phyloP scores from a whole-genome alignment of 768 basidiomycete genomes.

The Amanita thiersii region DNA sequence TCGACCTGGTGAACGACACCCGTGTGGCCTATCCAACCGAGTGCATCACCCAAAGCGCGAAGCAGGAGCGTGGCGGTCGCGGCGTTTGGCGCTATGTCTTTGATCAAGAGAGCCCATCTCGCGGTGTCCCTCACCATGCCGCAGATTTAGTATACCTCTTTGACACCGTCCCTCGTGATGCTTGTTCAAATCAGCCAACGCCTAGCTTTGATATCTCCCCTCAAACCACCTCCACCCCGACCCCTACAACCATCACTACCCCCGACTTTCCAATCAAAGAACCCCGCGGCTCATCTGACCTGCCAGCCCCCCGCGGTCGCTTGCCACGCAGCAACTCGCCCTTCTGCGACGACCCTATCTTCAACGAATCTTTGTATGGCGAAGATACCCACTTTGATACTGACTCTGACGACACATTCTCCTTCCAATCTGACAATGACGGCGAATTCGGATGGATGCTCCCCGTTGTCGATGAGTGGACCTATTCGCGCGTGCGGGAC shows the following conservation, averaged over 20 bases:
- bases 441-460: slow-evolving; percentile 40
- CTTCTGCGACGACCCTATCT: background rate
- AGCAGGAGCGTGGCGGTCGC: slow-evolving; percentile 40
- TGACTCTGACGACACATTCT: slow-evolving; percentile 11
- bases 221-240: slow-evolving; percentile 20
- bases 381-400: slow-evolving; percentile 5
- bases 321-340: background rate
- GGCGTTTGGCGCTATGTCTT: slow-evolving; percentile 79
- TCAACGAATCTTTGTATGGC: slow-evolving; percentile 1
- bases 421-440: slow-evolving; percentile 11
- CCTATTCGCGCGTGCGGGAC: slow-evolving; percentile 60
- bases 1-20: slow-evolving; percentile 72
- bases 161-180: slow-evolving; percentile 58
- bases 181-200: slow-evolving; percentile 13
- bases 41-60: slow-evolving; percentile 44
- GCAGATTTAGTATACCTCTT: slow-evolving; percentile 74
- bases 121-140: slow-evolving; percentile 59
- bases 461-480: slow-evolving; percentile 56
- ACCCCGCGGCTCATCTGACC: too few species aligned
- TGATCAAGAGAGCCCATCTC: slow-evolving; percentile 68
- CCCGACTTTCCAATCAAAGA: background rate
- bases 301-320: too few species aligned
- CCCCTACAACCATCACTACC: slow-evolving; percentile 2
- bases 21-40: slow-evolving; percentile 75
- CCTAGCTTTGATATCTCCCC: slow-evolving; percentile 21